Percentiles rank a stretch among this genome's conserved stretches.
Evolutionary conservation across 768 basidiomycete genomes (phyloP).

Genomic region (Leccinellum rugosiceps): DNA sequence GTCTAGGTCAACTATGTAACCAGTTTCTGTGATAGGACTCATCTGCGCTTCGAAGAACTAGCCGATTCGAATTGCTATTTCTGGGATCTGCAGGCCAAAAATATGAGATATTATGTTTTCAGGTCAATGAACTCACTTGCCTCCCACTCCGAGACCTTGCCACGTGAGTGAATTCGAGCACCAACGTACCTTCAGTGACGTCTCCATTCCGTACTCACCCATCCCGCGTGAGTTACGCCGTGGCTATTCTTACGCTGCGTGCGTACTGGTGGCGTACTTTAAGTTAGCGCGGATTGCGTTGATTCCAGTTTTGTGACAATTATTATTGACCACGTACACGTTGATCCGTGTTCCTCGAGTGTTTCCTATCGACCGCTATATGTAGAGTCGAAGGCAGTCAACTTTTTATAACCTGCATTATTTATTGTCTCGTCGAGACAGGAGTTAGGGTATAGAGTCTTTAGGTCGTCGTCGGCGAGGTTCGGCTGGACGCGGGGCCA

Average conservation of each 20-base stretch:
- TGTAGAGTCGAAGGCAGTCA: not conserved
- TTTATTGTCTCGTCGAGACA: not conserved
- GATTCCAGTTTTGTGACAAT: not conserved
- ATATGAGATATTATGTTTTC: not conserved
- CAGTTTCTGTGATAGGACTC: too few species aligned
- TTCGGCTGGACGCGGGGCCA: not conserved
- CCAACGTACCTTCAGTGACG: not conserved
- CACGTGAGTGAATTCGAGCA: not conserved
- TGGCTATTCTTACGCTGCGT: not conserved
- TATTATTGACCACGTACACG: not conserved
- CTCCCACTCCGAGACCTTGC: not conserved
- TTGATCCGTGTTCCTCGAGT: not conserved
- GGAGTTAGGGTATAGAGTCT: not conserved
- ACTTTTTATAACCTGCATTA: not conserved
- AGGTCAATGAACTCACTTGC: not conserved
- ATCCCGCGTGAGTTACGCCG: slow-evolving; percentile 2
- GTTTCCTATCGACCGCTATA: not conserved
- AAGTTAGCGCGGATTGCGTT: not conserved
- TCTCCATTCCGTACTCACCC: not conserved
- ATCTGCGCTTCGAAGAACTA: too few species aligned
- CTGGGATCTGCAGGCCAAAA: not conserved
- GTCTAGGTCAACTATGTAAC: too few species aligned
- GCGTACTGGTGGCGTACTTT: not conserved
- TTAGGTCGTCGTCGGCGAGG: not conserved
- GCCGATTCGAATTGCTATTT: not conserved